Percentiles rank a stretch among this genome's conserved stretches.
phyloP scores from a whole-genome alignment of 306 rosid genomes.

The Fagus sylvatica region DNA sequence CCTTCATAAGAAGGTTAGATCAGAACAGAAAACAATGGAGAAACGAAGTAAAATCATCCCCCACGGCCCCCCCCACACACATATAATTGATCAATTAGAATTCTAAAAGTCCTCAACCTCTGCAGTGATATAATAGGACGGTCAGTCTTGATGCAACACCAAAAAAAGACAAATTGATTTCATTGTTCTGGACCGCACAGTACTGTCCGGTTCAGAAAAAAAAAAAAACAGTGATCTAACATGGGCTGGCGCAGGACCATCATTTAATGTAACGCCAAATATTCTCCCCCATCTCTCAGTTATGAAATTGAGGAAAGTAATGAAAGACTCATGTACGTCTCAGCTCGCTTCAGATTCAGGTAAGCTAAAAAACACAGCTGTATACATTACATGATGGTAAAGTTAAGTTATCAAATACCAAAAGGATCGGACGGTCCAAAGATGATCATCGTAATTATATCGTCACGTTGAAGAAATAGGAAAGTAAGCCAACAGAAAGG shows the following conservation, averaged over 20 bases:
- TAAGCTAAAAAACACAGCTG: constrained; percentile 16
- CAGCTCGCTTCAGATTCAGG: constrained; percentile 20
- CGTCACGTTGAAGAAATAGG: neutral
- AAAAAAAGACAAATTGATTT: constrained; percentile 36
- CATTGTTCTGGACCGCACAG: constrained; percentile 50
- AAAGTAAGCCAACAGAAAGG: constrained; percentile 38
- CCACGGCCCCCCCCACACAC: no score
- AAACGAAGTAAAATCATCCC: no score
- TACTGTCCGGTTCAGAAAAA: constrained; percentile 47
- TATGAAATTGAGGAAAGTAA: constrained; percentile 27
- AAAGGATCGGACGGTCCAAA: constrained; percentile 17
- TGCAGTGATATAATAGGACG: constrained; percentile 24
- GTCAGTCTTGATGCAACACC: constrained; percentile 37
- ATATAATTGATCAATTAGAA: neutral
- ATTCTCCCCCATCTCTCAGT: constrained; percentile 1
- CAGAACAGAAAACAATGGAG: no score
- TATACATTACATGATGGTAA: neutral
- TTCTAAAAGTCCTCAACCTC: neutral
- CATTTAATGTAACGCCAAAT: constrained; percentile 13
- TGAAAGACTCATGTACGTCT: constrained; percentile 1
- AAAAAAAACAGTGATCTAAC: constrained; percentile 44
- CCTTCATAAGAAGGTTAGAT: neutral
- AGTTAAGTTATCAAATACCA: neutral
- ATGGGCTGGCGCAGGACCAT: constrained; percentile 38
- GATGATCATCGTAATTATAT: constrained; percentile 17